Base-by-base conservation (phyloP, 352 stramenopile genomes). In the Saprolegnia parasitica region DNA sequence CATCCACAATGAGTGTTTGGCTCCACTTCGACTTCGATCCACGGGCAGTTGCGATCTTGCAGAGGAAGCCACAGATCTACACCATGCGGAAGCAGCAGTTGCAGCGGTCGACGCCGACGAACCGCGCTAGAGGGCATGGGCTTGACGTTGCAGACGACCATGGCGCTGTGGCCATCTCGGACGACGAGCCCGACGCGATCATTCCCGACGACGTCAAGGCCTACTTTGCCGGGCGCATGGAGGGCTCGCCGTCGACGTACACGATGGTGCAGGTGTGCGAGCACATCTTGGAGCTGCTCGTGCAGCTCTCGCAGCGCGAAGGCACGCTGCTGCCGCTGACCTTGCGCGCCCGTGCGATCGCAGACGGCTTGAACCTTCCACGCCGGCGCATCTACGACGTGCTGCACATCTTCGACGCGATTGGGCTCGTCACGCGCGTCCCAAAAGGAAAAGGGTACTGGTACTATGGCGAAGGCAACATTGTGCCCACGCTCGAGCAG, bases 381-480 rank as follows among this genome's bases (percentile, higher is more conserved):
- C 58, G 58, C 2, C 37, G 58, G 54, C 20, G 58, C 39, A 67
- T 67, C 40, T 67, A 67, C 45, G 58, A 67, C 23, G 58, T 67
- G n/a, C 50, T 67, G 13, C 58, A 67, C 23, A 56, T 67, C n/a
- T 20, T 67, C 24, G 37, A 67, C 20, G 58, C 58, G 4, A 55
- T 67, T 40, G 58, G 58, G 4, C 42, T 49, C 1, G 42, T 49
- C 11, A n/a, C 42, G 42, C 42, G 42, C 18, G 42, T n/a, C 11
- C 42, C 42, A 10, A 15, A n/a, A 1, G 42, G 42, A 49, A 15
- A 8, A n/a, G 42, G 42, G 10, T 49, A 49, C 18, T 49, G 42
- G 42, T 49, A 49, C 42, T 49, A n/a, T 49, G 42, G 42, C 42
- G 42, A 49, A 49, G 42, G 42, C 13, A 49, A 49, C 18, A 49